Base-by-base conservation (phyloP, 139 green algal species). In the Micractinium sp. region DNA sequence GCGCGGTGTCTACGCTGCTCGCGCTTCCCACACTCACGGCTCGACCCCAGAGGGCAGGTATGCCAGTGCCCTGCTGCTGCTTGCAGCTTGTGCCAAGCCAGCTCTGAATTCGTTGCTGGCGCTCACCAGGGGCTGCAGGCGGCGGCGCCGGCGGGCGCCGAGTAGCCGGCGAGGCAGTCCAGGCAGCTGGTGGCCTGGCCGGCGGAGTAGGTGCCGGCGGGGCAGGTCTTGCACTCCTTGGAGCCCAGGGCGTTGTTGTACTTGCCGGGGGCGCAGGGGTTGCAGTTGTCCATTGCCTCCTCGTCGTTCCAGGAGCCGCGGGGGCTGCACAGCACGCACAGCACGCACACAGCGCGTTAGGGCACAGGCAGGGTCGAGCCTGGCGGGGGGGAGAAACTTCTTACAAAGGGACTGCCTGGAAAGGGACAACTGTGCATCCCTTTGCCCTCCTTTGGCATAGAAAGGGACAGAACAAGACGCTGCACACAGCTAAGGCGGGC, bases 221-320 rank as follows among this genome's bases (percentile, higher is more conserved):
- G 36, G 76, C 76, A 82, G 36, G 75, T 82, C 69, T 82, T 82
- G 76, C 76, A 82, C 36, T 41, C 38, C 13, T 18, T 18, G 76
- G 76, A 82, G 76, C 76, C 76, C 0, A 79, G 20, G 76, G 76
- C 56, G 76, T 19, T 33, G 76, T 38, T 25, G 38, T 60, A 82
- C 20, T 1, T 0, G 36, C 76, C 76, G 22, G 76, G 36, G 20
- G 76, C 76, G 76, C 76, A 82, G 22, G 38, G 36, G 22, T 60
- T 53, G 76, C 76, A 82, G 3, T 20, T n/a, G 75, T 81, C 75
- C 35, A 19, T 23, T 2, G 16, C 76, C 18, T 20, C 15, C 36
- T 82, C 23, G 7, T 56, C 22, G 38, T 82, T 82, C 22, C 15
- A 79, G n/a, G 73, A 41, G n/a, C 73, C 73, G 9, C 20, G 13